Evolutionary conservation across 2,329 filamentous ascomycete species (phyloP), one percentile per base, ranked within the genome.

Genomic region (Thielaviopsis punctulata): DNA sequence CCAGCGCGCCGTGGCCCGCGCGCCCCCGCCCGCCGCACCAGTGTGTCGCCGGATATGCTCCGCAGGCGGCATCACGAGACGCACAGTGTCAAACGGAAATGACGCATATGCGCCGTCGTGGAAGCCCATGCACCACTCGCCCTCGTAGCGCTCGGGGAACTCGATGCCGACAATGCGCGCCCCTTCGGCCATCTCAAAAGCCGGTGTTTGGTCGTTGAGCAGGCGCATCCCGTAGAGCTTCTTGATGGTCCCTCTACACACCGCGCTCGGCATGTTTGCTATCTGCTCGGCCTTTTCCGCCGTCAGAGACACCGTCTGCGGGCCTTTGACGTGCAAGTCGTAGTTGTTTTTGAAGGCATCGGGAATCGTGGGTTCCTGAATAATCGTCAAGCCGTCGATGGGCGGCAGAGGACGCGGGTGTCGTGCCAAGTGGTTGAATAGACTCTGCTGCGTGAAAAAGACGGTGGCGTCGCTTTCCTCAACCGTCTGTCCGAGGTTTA

Each of bases 121-220:
- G 68, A 73, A 76, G 1, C 72, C 75, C 53, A 75, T 66, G n/a
- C 68, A 69, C 74, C 74, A 79, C 57, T 76, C 75, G 13, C 75
- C 75, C 2, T 67, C 63, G 58, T 75, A 75, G 58, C 68, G 69
- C 9, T 63, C 60, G 0, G 73, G 73, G 59, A 74, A 78, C 39
- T 68, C 65, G 24, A 79, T 62, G 0, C 73, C 75, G 0, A 71
- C 66, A 21, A 79, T 65, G 45, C 64, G 67, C 1, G 73, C 72
- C 0, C 73, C 74, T 13, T 67, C 63, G 2, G 69, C 69, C 46
- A 73, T 63, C 52, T 74, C 71, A 13, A 74, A 60, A 1, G 68
- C 69, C 0, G 66, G 63, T 0, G 69, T 69, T 19, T 68, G 64
- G 52, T 74, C 71, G 25, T 65, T 65, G 0, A 72, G 62, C 3